Evolutionary conservation across 345 rosid species (phyloP), one percentile per base, ranked within the genome.

Genomic region (Salix suchowensis): DNA sequence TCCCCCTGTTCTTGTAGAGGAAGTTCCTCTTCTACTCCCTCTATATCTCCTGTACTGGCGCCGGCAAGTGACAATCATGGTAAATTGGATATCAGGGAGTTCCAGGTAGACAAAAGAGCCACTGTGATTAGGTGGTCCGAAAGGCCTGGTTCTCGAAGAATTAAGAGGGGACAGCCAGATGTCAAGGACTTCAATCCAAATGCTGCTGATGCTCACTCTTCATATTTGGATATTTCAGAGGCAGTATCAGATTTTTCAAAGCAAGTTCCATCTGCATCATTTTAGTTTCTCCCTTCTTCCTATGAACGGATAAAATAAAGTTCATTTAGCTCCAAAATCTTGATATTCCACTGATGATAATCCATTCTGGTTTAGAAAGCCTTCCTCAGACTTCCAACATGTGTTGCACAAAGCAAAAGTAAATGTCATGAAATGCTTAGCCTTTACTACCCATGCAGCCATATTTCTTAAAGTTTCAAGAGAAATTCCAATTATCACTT

Each of bases 81-180:
- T 50, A 87, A 87, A 77, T 8, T 88, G 86, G 91, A 91, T 73
- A 86, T 89, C 72, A 87, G 95, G 82, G 99, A 96, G 79, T 94
- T 93, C 76, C 89, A 84, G 73, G 88, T 93, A 52, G 97, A 93
- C 83, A 88, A 89, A 83, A 58, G 90, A 80, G 92, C 93, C 50
- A 88, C 86, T 54, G 67, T 78, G 70, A 85, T 86, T 66, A 88
- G 84, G 78, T 71, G 92, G 82, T 90, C 94, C 21, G 88, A 76
- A 77, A 84, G 86, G 82, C 81, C 87, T 54, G 87, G 83, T 2
- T 76, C 88, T 73, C 77, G 86, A 77, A 58, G 68, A 68, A 78
- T 72, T 13, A 88, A 84, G 84, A 89, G 86, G 73, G 78, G 84
- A 12, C 67, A 79, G 75, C 88, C 85, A 8, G 88, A 80, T 67